Evolutionary conservation across 2,329 filamentous ascomycete species (phyloP), one percentile per base, ranked within the genome.

Genomic region (Fusarium sp.): DNA sequence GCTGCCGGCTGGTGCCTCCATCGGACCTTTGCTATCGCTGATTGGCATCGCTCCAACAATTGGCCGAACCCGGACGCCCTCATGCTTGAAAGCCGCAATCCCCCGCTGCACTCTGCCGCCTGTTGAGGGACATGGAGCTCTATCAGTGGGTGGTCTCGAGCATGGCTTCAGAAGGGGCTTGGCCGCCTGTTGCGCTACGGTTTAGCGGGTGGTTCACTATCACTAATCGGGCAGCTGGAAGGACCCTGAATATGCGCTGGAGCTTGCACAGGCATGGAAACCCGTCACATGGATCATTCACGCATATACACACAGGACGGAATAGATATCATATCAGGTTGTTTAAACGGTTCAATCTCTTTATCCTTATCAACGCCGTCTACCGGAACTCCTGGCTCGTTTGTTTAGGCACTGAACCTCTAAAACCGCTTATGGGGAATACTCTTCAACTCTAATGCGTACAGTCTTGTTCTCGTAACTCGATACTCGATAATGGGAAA

Each of bases 31-130:
- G 52, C 64, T 35, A 62, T 58, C 56, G 45, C 68, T 75, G 72
- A 70, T 75, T 72, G 64, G 72, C 16, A 63, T 69, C 41, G 61
- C 61, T 48, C 50, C 54, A 64, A 61, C 23, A 73, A 75, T 72
- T 75, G 72, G 66, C 66, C 69, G 69, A 72, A 43, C 67, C 43
- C 72, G 66, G 66, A 73, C 66, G 60, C 62, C 72, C 60, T 50
- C 25, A 41, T 41, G 64, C 27, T 41, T 43, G 71, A 69, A 68
- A 72, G 57, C 61, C 56, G 66, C 71, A 50, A 50, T 27, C 23
- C 71, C 61, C 67, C 43, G 39, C 62, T 35, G 48, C 58, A 61
- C 23, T 54, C 57, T 41, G 16, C 23, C 35, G 56, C 69, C 45
- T 66, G 41, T 45, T 67, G 43, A 27, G 67, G 41, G 50, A 37